Conservation (phyloP, 805 yeast genomes). For the Saccharomycopsis javanensis region DNA sequence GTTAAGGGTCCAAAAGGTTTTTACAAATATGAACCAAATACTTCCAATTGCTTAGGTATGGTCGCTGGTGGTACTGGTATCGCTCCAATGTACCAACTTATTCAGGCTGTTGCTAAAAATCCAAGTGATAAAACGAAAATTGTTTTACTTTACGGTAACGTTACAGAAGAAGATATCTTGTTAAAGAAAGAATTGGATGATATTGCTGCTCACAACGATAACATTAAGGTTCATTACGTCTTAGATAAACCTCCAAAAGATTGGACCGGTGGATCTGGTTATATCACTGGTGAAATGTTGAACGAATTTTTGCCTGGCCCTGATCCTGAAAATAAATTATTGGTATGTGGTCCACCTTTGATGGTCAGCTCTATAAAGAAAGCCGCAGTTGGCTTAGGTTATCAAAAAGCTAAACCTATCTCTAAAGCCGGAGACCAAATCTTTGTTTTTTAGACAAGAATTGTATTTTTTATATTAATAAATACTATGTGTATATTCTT, state of each 20-base stretch:
- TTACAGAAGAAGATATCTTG: conserved; percentile 68
- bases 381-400: conserved; percentile 60
- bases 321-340: conserved; percentile 51
- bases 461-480: no score
- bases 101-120: conserved; percentile 67
- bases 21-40: conserved; percentile 73
- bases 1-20: conserved; percentile 90
- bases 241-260: conserved; percentile 59
- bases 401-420: conserved; percentile 75
- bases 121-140: conserved; percentile 74
- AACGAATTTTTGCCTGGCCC: conserved; percentile 53
- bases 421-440: conserved; percentile 86
- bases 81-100: conserved; percentile 90
- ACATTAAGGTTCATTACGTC: conserved; percentile 61
- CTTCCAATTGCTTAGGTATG: conserved; percentile 70
- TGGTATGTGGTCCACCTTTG: conserved; percentile 91
- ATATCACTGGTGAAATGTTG: conserved; percentile 67
- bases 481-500: not conserved
- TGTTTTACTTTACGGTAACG: conserved; percentile 72
- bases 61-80: conserved; percentile 97
- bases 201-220: conserved; percentile 46
- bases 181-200: conserved; percentile 71
- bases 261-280: conserved; percentile 78
- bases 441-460: conserved; percentile 72
- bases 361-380: conserved; percentile 81